Percentiles rank a stretch among this genome's conserved stretches.
phyloP scores from a whole-genome alignment of 148 eudicot species.

The Fallopia convolvulus region DNA sequence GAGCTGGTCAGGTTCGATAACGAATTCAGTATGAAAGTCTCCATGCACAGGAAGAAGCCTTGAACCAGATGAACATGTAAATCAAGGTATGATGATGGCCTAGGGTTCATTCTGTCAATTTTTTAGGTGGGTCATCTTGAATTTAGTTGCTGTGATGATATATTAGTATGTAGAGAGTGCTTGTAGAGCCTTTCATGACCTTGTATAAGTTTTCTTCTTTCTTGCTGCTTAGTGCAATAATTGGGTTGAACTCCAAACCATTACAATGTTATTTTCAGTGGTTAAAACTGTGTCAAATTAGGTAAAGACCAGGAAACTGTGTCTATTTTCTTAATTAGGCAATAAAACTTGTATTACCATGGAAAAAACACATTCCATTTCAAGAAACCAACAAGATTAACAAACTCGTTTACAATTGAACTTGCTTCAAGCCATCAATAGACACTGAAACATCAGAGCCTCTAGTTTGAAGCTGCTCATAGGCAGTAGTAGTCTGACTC shows the following conservation, averaged over 20 bases:
- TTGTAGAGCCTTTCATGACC: neutral
- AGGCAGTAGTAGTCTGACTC: neutral
- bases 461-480: slow-evolving; percentile 7
- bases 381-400: neutral
- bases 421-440: slow-evolving; percentile 11
- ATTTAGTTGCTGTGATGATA: neutral
- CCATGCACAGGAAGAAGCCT: neutral
- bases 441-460: slow-evolving; percentile 4
- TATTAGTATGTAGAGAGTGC: neutral
- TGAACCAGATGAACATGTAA: neutral
- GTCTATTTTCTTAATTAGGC: neutral
- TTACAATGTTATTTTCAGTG: too few relatives aligned
- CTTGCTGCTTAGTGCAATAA: neutral
- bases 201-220: neutral
- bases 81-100: neutral
- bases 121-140: neutral
- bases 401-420: neutral
- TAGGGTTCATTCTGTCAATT: too few relatives aligned
- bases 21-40: slow-evolving; percentile 2
- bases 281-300: too few relatives aligned
- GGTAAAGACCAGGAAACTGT: neutral
- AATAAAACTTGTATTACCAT: too few relatives aligned
- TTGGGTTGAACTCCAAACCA: neutral
- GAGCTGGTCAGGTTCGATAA: neutral
- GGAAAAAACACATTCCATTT: too few relatives aligned